Evolutionary conservation across 2,329 filamentous ascomycete genomes (phyloP).

Genomic region (Westerdykella sp.): DNA sequence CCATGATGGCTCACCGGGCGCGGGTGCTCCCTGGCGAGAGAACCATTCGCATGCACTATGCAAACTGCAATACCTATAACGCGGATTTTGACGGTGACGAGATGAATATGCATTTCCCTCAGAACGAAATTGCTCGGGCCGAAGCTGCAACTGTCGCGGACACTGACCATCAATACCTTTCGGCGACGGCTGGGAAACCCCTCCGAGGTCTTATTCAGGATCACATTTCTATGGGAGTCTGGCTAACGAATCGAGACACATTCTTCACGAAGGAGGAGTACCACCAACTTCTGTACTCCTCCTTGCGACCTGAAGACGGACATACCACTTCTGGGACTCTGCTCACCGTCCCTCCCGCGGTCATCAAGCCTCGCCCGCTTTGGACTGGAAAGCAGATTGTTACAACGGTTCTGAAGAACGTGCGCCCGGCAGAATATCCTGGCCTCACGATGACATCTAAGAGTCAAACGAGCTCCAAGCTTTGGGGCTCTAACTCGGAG

Average conservation of each 20-base stretch:
- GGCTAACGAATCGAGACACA: constrained; percentile 82
- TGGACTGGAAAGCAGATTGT: constrained; percentile 96
- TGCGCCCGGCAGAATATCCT: constrained; percentile 68
- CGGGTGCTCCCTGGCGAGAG: constrained; percentile 89
- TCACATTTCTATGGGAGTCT: constrained; percentile 91
- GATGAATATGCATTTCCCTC: constrained; percentile 99
- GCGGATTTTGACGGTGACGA: constrained; percentile 99
- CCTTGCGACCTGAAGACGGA: constrained; percentile 80
- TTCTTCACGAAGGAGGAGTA: constrained; percentile 87
- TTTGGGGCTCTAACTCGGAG: constrained; percentile 70
- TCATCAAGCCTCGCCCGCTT: constrained; percentile 70
- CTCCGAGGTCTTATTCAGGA: constrained; percentile 95
- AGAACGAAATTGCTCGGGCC: constrained; percentile 88
- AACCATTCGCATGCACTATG: constrained; percentile 98
- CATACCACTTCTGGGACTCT: constrained; percentile 81
- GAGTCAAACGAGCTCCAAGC: constrained; percentile 67
- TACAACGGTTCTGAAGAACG: constrained; percentile 87
- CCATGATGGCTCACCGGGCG: constrained; percentile 96
- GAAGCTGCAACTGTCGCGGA: constrained; percentile 92
- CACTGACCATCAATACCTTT: constrained; percentile 95
- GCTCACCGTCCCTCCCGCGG: constrained; percentile 69
- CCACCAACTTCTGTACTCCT: constrained; percentile 87
- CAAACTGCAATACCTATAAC: constrained; percentile 99
- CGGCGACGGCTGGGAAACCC: constrained; percentile 86
- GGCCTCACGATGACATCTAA: constrained; percentile 74